Base-by-base conservation (phyloP, 2,329 filamentous ascomycete genomes). In the Trichoderma breve region DNA sequence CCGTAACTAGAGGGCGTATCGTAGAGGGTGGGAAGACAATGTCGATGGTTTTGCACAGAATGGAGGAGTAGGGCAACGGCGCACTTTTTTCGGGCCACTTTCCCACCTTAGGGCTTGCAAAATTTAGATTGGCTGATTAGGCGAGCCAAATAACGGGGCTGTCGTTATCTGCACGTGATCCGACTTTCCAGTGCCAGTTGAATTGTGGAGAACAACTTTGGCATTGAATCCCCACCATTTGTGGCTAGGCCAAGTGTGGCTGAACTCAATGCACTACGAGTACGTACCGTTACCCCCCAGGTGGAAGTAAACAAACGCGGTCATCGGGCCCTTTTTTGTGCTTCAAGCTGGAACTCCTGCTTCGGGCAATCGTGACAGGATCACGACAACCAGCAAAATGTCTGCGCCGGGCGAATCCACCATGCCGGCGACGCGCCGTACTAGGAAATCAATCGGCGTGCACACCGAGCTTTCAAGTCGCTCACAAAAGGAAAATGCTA, bases 401-500 rank as follows among this genome's bases (percentile, higher is more conserved):
- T 74, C 78, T 70, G 75, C 80, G 43, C 69, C 76, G 21, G 74
- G 75, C 58, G 80, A 83, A 82, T 79, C 83, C 72, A 88, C 88
- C n/a, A 75, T 89, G 71, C 87, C 88, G 55, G 82, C 87, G 53
- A 86, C 85, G 75, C 85, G 89, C 76, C 85, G 88, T 68, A 82
- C 88, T 77, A 89, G 92, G 79, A 93, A 93, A 80, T 95, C 93
- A n/a, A 89, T 93, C 73, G 91, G 90, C 21, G 80, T 80, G 79
- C 89, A 85, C 75, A 89, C 81, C 77, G 88, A 82, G 81, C 83
- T 78, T 76, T 85, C 78, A 76, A 88, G 84, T 80, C 81, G 83
- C 47, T 82, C 86, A 74, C 91, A 93, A 77, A 94, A 94, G 81
- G 93, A 97, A 79, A 97, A 97, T 85, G 87, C 88, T 78, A 93